Conservation (phyloP, 2,329 filamentous ascomycete genomes). For the Fusarium metavorans region DNA sequence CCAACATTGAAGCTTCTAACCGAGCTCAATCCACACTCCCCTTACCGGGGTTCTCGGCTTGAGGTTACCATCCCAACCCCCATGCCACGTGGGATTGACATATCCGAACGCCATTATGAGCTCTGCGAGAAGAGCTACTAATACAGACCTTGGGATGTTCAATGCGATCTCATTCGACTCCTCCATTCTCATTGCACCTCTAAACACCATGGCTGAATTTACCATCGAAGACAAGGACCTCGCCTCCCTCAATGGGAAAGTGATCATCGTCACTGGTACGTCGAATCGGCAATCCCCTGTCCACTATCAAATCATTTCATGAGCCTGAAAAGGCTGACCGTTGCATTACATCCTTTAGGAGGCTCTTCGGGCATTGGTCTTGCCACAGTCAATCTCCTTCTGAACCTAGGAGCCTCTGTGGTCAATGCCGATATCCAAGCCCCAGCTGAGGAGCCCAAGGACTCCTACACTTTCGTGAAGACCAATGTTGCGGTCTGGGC, state of each 20-base stretch:
- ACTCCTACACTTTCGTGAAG: slow-evolving; percentile 51
- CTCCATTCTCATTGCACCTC: background rate
- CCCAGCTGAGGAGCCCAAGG: slow-evolving; percentile 43
- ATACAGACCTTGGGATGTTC: background rate
- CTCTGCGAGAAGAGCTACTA: background rate
- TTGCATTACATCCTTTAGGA: slow-evolving; percentile 47
- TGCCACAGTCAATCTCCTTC: slow-evolving; percentile 63
- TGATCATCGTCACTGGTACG: slow-evolving; percentile 62
- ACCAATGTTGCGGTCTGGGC: slow-evolving; percentile 64
- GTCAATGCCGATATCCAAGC: slow-evolving; percentile 66
- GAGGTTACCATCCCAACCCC: background rate
- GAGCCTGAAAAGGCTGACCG: background rate
- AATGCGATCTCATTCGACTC: background rate
- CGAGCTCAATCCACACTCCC: background rate
- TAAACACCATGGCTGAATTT: slow-evolving; percentile 57
- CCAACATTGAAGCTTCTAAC: background rate
- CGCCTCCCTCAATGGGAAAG: slow-evolving; percentile 58
- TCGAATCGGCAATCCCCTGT: background rate
- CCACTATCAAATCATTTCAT: background rate
- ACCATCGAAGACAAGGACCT: slow-evolving; percentile 59
- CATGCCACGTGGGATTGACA: background rate
- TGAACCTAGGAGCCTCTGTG: slow-evolving; percentile 66
- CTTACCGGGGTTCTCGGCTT: background rate
- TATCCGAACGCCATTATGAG: background rate
- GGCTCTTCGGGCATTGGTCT: slow-evolving; percentile 72